Base-by-base conservation (phyloP, 2,329 filamentous ascomycete genomes). In the Ceratocystis colombiana region DNA sequence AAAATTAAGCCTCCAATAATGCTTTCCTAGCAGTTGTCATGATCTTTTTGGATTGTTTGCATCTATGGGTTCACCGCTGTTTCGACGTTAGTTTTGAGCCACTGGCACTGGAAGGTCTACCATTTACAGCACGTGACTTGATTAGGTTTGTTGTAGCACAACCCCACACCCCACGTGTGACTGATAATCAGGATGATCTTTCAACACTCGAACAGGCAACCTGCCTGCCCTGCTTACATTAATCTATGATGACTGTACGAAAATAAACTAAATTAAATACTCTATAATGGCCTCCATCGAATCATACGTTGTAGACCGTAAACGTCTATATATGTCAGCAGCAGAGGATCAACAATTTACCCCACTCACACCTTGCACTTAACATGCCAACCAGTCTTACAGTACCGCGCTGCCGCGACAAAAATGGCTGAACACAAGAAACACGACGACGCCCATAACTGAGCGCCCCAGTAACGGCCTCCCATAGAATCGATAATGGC, bases 391-490 rank as follows among this genome's bases (percentile, higher is more conserved):
- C 77, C 77, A 1, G 75, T 75, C n/a, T 67, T 69, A 71, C 72
- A 41, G 72, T 73, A 59, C 71, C 70, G 62, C 75, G 74, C 64
- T 3, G 72, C 73, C n/a, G 68, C 67, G 25, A 78, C 68, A 46
- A 72, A 70, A 17, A 73, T 33, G 4, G 75, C 72, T 15, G 73
- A 76, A 37, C 72, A 66, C 37, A 76, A 68, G 66, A 78, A 74
- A 8, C 79, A 75, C 6, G 71, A 71, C 1, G 78, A 79, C 1
- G 75, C 78, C 79, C 79, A 81, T 46, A 80, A 69, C 71, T 81
- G 79, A 1, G 79, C 78, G 70, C 75, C 76, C 15, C 76, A 65
- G 68, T 77, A 80, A 15, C 71, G 68, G 0, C 78, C 78, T 1
- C 73, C 72, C 7, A 74, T 73, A 62, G 67, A 69, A 64, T 79